Evolutionary conservation across 495 filamentous ascomycete species (phyloP).

Genomic region (Tuber brumale): DNA sequence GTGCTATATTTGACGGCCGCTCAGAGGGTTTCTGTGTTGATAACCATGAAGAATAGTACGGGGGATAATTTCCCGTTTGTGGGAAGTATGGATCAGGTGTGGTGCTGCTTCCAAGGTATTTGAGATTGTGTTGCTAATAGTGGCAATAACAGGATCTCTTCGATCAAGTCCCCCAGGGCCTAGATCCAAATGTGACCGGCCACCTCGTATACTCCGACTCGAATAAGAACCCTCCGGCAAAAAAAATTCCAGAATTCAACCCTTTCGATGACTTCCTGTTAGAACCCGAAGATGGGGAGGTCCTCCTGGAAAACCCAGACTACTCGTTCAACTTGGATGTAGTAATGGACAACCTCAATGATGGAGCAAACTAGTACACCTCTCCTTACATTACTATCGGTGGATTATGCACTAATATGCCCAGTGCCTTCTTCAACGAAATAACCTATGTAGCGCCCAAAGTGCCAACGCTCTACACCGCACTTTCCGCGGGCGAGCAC

Average conservation of each 20-base stretch:
- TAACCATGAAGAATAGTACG: slow-evolving; percentile 61
- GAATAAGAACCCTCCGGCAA: slow-evolving; percentile 54
- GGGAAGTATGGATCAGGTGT: slow-evolving; percentile 55
- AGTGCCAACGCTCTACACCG: slow-evolving; percentile 75
- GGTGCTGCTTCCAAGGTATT: slow-evolving; percentile 42
- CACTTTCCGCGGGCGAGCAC: slow-evolving; percentile 55
- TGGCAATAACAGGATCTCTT: slow-evolving; percentile 54
- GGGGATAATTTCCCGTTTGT: slow-evolving; percentile 61
- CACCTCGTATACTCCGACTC: slow-evolving; percentile 68
- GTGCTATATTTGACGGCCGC: slow-evolving; percentile 63
- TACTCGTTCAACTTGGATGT: slow-evolving; percentile 58
- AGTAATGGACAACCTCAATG: slow-evolving; percentile 61
- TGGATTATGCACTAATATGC: slow-evolving; percentile 4
- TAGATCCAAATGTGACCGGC: slow-evolving; percentile 72
- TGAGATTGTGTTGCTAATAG: slow-evolving; percentile 30
- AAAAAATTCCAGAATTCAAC: slow-evolving; percentile 53
- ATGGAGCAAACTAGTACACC: slow-evolving; percentile 68
- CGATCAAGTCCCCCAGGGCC: slow-evolving; percentile 55
- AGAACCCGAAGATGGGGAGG: slow-evolving; percentile 57
- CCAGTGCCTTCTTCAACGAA: slow-evolving; percentile 72
- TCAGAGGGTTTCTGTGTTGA: slow-evolving; percentile 62
- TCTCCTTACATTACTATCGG: not conserved
- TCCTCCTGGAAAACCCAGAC: slow-evolving; percentile 54
- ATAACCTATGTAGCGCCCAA: slow-evolving; percentile 67
- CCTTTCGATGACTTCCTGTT: slow-evolving; percentile 69